Evolutionary conservation across 2,329 filamentous ascomycete genomes (phyloP).

Genomic region (Hypoxylon sp.): DNA sequence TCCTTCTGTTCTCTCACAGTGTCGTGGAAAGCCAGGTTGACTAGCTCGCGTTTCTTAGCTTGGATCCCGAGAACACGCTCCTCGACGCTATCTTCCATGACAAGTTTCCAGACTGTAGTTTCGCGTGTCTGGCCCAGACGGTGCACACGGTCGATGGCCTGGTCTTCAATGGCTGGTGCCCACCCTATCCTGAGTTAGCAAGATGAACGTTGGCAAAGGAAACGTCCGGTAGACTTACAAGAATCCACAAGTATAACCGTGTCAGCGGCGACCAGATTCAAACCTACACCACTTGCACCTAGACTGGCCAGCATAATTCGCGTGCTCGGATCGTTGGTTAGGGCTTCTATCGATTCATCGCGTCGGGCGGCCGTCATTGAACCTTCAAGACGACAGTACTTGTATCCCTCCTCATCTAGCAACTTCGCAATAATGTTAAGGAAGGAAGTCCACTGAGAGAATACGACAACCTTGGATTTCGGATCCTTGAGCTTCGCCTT

Average conservation of each 20-base stretch:
- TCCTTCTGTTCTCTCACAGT: conserved; percentile 69
- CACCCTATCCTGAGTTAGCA: conserved; percentile 69
- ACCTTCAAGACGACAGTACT: conserved; percentile 82
- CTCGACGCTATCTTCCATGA: conserved; percentile 86
- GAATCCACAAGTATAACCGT: conserved; percentile 87
- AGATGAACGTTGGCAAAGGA: neutral
- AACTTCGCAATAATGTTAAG: conserved; percentile 79
- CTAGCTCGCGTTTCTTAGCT: conserved; percentile 81
- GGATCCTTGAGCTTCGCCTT: conserved; percentile 75
- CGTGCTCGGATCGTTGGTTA: conserved; percentile 77
- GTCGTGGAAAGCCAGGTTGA: conserved; percentile 84
- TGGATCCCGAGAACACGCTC: conserved; percentile 85
- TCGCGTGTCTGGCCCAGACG: conserved; percentile 84
- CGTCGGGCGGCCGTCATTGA: conserved; percentile 79
- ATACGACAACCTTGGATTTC: conserved; percentile 78
- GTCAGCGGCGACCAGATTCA: conserved; percentile 89
- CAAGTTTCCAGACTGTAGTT: conserved; percentile 83
- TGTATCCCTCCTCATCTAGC: conserved; percentile 71
- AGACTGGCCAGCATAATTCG: conserved; percentile 86
- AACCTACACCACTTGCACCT: conserved; percentile 84
- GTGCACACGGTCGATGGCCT: conserved; percentile 90
- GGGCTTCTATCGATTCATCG: conserved; percentile 77
- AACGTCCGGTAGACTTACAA: conserved; percentile 62
- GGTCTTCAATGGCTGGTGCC: conserved; percentile 93
- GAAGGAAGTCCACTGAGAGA: conserved; percentile 84